Evolutionary conservation across 495 filamentous ascomycete species (phyloP), one percentile per base, ranked within the genome.

Genomic region (Apodospora peruviana): DNA sequence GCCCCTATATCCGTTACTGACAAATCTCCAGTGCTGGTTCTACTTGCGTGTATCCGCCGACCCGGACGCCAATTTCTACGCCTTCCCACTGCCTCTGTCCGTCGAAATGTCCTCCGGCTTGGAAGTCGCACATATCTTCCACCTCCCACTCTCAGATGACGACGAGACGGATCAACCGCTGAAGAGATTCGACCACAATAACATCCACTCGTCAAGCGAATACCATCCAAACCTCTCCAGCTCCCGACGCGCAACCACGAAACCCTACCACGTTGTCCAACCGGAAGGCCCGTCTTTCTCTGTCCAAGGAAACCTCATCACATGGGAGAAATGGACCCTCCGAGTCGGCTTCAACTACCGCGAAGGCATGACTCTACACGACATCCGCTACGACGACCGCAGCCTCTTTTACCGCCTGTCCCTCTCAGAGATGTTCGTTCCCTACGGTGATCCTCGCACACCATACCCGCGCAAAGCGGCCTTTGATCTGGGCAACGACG

Each of bases 361-460:
- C 8, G 84, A 87, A 54, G 84, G 84, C 14, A 75, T 78, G 50
- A 76, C 83, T 5, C 59, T 86, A 7, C 79, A 85, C 54, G 80
- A 86, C 52, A 71, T 86, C 3, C 70, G 73, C 46, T 88, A 88
- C 59, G 84, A 85, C 44, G 70, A 70, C 40, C 69, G 83, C 4
- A 75, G 68, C 18, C 58, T 89, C 10, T 74, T 88, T 50, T 85
- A 84, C 66, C 73, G 86, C 11, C 62, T 88, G 10, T 76, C 78
- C 5, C 66, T 88, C 12, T 78, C 76, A 36, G 86, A 90, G 61
- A 88, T 90, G 85, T 81, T 81, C 40, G 83, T 88, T n/a, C 85
- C 85, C 2, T 88, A 89, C 51, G 85, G 78, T 1, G 82, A 85
- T 51, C 81, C 85, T 4, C 70, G 84, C 5, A 71, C 76, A 4